A percentile compares a stretch with the other conserved stretches of the same genome.
Evolutionary conservation across 2,329 filamentous ascomycete species (phyloP).

Genomic region (Aspergillus floridensis): DNA sequence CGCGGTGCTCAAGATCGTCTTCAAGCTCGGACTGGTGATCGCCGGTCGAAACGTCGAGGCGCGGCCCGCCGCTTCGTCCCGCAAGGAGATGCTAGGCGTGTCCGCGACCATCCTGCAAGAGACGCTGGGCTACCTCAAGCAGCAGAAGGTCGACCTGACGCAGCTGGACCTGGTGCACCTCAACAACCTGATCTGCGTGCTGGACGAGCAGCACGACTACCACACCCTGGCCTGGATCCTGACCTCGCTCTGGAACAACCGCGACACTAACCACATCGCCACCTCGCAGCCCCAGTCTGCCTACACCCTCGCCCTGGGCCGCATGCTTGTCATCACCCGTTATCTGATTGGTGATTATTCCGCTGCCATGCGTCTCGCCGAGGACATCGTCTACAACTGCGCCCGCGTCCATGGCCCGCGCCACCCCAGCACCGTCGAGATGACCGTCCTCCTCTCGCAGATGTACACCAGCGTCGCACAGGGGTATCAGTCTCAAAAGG

Average conservation of each 20-base stretch:
- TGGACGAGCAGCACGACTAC: conserved; percentile 49
- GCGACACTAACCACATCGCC: conserved; percentile 37
- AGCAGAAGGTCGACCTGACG: conserved; percentile 45
- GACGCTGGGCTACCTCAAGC: conserved; percentile 40
- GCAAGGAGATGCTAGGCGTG: conserved; percentile 41
- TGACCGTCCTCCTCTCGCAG: conserved; percentile 50
- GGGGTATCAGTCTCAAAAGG: conserved; percentile 33
- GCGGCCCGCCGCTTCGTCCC: conserved; percentile 30
- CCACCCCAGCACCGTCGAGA: conserved; percentile 49
- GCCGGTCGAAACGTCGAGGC: conserved; percentile 38
- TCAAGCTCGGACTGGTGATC: conserved; percentile 34
- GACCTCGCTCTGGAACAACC: conserved; percentile 44
- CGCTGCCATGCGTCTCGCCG: conserved; percentile 48
- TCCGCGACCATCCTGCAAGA: conserved; percentile 44
- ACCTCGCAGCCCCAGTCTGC: conserved; percentile 36
- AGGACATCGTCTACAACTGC: conserved; percentile 57
- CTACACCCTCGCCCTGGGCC: conserved; percentile 49
- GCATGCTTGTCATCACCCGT: conserved; percentile 50
- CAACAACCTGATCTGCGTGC: conserved; percentile 42
- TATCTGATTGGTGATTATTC: conserved; percentile 49
- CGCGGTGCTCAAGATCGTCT: conserved; percentile 35
- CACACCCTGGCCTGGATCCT: conserved; percentile 44
- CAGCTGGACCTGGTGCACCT: conserved; percentile 41
- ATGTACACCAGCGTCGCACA: conserved; percentile 50
- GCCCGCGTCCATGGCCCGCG: conserved; percentile 52